Conservation (phyloP, 2,329 filamentous ascomycete genomes). For the Fusarium setosum region DNA sequence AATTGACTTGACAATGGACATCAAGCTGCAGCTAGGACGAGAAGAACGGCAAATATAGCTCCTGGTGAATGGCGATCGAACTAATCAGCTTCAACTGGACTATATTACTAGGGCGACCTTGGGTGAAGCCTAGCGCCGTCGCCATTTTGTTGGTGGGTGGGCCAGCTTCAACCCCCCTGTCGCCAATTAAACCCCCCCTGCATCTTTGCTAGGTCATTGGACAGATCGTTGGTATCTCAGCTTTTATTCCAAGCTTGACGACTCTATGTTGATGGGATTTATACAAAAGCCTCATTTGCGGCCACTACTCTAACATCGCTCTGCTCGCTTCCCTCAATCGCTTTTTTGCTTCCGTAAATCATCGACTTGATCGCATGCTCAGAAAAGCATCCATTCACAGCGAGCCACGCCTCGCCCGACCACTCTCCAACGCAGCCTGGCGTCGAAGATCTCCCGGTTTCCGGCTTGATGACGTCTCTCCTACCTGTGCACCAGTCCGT, state of each 20-base stretch:
- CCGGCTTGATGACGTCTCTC: background rate
- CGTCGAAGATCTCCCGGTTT: background rate
- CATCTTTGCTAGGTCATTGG: background rate
- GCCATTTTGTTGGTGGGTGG: background rate
- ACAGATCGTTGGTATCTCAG: no score
- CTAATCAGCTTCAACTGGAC: background rate
- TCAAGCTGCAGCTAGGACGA: constrained; percentile 3
- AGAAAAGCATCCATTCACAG: constrained; percentile 14
- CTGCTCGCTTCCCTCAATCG: background rate
- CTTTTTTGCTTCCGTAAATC: background rate
- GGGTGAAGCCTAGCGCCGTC: constrained; percentile 18
- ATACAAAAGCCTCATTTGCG: constrained; percentile 21
- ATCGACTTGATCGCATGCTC: background rate
- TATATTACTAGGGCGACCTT: background rate
- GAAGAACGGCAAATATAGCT: no score
- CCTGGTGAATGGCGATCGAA: no score
- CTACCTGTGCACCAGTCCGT: background rate
- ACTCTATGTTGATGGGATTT: constrained; percentile 11
- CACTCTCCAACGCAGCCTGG: background rate
- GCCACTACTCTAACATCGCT: constrained; percentile 10
- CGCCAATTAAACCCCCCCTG: background rate
- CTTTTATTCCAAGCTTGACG: constrained; percentile 2
- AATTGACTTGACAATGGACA: no score
- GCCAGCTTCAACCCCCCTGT: background rate
- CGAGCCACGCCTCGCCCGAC: constrained; percentile 31